Conservation (phyloP, 768 basidiomycete genomes). For the Phanerodontia chrysosporium region DNA sequence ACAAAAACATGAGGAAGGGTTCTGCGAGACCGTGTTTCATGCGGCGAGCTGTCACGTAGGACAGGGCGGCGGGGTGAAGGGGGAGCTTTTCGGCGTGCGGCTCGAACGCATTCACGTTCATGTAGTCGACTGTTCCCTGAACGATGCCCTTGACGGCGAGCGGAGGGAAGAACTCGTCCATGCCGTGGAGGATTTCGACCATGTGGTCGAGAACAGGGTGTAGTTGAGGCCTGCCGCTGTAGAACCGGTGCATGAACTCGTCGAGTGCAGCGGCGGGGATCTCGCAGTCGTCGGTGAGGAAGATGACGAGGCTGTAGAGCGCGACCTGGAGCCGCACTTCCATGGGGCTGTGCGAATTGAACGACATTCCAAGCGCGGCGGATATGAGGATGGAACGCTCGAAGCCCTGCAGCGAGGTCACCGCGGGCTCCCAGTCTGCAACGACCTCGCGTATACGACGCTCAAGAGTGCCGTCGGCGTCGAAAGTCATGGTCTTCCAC, state of each 20-base stretch:
- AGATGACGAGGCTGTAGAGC: conserved; percentile 36
- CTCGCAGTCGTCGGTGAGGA: conserved; percentile 34
- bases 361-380: too few relatives aligned
- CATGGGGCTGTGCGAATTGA: conserved; percentile 9
- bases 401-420: too few relatives aligned
- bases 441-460: too few relatives aligned
- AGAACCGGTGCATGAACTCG: conserved; percentile 32
- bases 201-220: conserved; percentile 30
- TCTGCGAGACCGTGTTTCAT: conserved; percentile 31
- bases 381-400: too few relatives aligned
- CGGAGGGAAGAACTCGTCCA: conserved; percentile 24
- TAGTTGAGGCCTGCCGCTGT: conserved; percentile 24
- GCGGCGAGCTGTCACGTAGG: conserved; percentile 25
- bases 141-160: conserved; percentile 33
- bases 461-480: too few relatives aligned
- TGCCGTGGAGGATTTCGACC: conserved; percentile 28
- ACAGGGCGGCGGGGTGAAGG: conserved; percentile 20
- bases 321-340: conserved; percentile 32
- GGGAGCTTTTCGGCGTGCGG: conserved; percentile 25
- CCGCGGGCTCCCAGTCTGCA: too few relatives aligned
- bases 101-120: conserved; percentile 32
- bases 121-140: conserved; percentile 31
- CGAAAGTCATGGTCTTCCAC: too few relatives aligned
- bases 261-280: conserved; percentile 24
- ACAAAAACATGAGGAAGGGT: conserved; percentile 33